These are phyloP conservation scores for Pseudodiploospora longispora DNA, from an alignment of 2,329 filamentous ascomycete genomes.

Conservation along the genomic window DNA sequence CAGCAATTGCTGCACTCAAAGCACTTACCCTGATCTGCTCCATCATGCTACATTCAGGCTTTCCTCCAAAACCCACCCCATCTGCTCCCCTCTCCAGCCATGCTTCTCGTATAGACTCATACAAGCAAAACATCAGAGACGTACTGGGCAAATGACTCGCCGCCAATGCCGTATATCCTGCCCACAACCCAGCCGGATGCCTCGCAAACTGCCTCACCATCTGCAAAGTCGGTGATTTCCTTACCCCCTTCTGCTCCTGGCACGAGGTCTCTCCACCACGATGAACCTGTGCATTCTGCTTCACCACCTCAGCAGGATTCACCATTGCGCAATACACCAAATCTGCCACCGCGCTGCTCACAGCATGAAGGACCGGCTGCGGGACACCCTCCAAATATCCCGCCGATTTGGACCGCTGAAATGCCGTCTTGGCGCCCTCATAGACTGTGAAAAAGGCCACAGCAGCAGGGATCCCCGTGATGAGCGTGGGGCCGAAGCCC, in stretches of 20 bases:
- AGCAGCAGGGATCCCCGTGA: slow-evolving; percentile 10
- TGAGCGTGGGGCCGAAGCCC: slow-evolving; percentile 13
- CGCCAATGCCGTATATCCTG: slow-evolving; percentile 8
- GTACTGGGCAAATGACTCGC: slow-evolving; percentile 8
- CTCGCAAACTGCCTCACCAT: slow-evolving; percentile 2
- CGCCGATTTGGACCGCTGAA: background rate
- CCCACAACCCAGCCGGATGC: slow-evolving; percentile 7
- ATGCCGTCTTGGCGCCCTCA: slow-evolving; percentile 8
- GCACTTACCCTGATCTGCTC: slow-evolving; percentile 3
- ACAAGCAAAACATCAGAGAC: slow-evolving; percentile 7
- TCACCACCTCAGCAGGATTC: slow-evolving; percentile 13
- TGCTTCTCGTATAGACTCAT: slow-evolving; percentile 6
- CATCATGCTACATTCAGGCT: background rate
- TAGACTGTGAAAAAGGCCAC: slow-evolving; percentile 13
- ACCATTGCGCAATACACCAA: slow-evolving; percentile 11
- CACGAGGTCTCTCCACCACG: background rate
- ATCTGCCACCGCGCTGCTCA: slow-evolving; percentile 11
- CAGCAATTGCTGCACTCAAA: slow-evolving; percentile 9
- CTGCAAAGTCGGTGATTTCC: background rate
- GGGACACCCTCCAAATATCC: slow-evolving; percentile 7
- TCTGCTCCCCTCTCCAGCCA: background rate
- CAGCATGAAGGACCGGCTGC: slow-evolving; percentile 6
- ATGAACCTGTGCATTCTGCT: slow-evolving; percentile 14
- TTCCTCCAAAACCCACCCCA: no score
- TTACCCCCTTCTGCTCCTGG: background rate